Base-by-base conservation (phyloP, 495 filamentous ascomycete species). In the Annulohypoxylon stygium region DNA sequence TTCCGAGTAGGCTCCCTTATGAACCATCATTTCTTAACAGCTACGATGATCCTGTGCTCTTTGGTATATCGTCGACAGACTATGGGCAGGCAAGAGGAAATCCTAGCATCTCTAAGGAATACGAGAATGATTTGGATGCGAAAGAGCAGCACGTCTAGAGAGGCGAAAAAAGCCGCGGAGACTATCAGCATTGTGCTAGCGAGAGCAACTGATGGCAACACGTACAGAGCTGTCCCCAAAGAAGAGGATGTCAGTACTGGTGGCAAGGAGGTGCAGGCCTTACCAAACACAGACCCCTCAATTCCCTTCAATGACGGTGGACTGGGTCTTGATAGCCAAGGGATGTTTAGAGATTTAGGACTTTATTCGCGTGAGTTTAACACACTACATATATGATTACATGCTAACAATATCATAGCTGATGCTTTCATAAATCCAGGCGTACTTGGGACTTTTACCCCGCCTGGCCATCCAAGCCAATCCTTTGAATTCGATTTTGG, bases 1-100 rank as follows among this genome's bases (percentile, higher is more conserved):
- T 80, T 76, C 78, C 74, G 76, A 57, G 54, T 67, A 11, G 55
- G 55, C 26, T 74, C 79, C 4, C 66, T 76, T 8, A 50, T 80
- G 30, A 74, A 70, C 14, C 71, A 77, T 54, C 60, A 78, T 9
- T 81, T 75, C 34, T 36, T 80, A 6, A 71, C 77, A 3, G 80
- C 73, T 20, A 76, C 76, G 1, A 82, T 74, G 54, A 74, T 82
- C 33, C 57, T 82, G 18, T 82, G 79, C 60, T 73, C 75, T 30
- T 75, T 78, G 41, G 47, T 81, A 48, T 54, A 77, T 61, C 65
- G 51, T 18, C 33, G 64, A 18, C 41, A 48, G 55, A 63, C 45
- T 11, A 16, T 58, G 7, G 70, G 51, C 14, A 16, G 58, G n/a
- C 37, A 47, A 51, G 68, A 72, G 5, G 53, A 67, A 33, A 72